Percentiles rank a stretch among this genome's conserved stretches.
Evolutionary conservation across 2,329 filamentous ascomycete genomes (phyloP).

Genomic region (Colletotrichum plurivorum): DNA sequence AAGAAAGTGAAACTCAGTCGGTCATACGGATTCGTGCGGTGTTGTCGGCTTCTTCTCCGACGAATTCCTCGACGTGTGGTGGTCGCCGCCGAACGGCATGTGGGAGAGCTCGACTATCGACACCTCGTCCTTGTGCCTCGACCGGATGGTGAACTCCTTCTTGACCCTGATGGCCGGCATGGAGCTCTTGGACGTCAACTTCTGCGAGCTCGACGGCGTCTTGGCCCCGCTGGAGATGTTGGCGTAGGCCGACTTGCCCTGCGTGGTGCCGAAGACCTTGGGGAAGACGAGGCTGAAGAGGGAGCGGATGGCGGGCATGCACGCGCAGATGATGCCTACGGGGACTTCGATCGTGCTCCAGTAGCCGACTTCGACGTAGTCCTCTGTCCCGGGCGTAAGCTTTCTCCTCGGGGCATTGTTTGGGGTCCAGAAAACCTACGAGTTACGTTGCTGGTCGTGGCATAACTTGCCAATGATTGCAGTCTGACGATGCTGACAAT

Average conservation of each 20-base stretch:
- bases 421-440: background rate
- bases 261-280: constrained; percentile 48
- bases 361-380: constrained; percentile 33
- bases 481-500: constrained; percentile 51
- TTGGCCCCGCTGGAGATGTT: constrained; percentile 20
- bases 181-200: constrained; percentile 15
- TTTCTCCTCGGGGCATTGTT: constrained; percentile 44
- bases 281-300: constrained; percentile 53
- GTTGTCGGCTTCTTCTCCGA: constrained; percentile 19
- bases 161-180: constrained; percentile 18
- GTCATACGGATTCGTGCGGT: constrained; percentile 26
- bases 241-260: constrained; percentile 30
- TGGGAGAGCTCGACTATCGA: constrained; percentile 19
- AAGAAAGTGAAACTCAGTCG: background rate
- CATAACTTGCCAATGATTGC: constrained; percentile 32
- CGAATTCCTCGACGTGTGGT: constrained; percentile 1
- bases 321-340: constrained; percentile 36
- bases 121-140: constrained; percentile 26
- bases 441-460: constrained; percentile 43
- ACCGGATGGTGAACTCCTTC: constrained; percentile 31
- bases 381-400: constrained; percentile 48
- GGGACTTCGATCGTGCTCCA: constrained; percentile 40
- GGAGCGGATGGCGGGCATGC: constrained; percentile 49
- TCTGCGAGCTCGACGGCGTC: constrained; percentile 2
- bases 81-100: constrained; percentile 14